Percentiles rank a stretch among this genome's conserved stretches.
These are phyloP conservation scores for Adansonia digitata DNA, from an alignment of 345 rosid genomes.

Conservation along the genomic window DNA sequence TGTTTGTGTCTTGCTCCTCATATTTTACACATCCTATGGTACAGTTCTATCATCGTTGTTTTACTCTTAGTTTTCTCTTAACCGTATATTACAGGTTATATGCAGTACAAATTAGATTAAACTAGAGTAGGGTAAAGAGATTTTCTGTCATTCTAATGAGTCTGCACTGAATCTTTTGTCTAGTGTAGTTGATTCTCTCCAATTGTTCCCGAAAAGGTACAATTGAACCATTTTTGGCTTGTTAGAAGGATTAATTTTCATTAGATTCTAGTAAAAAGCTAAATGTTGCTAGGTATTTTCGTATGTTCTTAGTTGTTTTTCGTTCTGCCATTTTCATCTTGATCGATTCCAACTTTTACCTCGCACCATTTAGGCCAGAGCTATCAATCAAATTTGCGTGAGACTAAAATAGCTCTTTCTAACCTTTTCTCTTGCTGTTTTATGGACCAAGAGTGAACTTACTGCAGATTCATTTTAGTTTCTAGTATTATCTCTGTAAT, in stretches of 20 bases:
- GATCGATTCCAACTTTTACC: background rate
- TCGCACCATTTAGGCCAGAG: background rate
- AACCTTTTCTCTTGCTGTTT: background rate
- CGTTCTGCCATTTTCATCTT: background rate
- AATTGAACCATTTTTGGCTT: background rate
- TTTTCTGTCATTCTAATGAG: background rate
- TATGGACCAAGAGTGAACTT: background rate
- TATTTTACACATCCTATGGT: background rate
- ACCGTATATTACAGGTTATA: background rate
- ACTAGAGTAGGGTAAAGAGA: background rate
- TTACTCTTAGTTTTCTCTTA: background rate
- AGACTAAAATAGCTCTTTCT: background rate
- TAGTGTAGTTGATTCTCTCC: background rate
- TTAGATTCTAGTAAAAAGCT: background rate
- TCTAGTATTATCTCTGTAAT: background rate
- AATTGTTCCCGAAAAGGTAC: background rate
- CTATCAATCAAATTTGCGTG: background rate
- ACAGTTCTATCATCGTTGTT: background rate
- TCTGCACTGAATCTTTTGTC: background rate
- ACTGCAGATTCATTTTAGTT: background rate
- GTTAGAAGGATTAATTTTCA: background rate
- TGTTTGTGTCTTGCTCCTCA: background rate
- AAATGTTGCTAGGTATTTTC: background rate
- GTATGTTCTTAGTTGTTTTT: background rate
- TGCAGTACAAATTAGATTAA: background rate